These are phyloP conservation scores for Anthracocystis panici-leucophaei DNA, from an alignment of 1,284 basidiomycete genomes.

Conservation along the genomic window DNA sequence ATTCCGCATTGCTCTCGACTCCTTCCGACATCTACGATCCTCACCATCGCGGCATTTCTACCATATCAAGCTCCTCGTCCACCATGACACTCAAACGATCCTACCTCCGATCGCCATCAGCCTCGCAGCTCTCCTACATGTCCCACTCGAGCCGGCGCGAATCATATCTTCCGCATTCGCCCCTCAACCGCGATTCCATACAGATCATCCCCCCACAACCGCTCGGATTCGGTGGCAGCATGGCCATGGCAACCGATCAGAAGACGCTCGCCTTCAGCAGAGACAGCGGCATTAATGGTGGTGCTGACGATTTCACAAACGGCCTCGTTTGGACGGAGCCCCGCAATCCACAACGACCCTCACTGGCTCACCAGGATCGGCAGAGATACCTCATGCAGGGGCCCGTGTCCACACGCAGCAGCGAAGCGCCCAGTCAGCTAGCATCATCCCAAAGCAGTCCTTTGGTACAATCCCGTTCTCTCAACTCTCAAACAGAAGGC, in stretches of 20 bases:
- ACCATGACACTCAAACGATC: constrained; percentile 57
- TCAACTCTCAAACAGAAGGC: neutral
- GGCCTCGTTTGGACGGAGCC: constrained; percentile 50
- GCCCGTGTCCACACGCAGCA: constrained; percentile 28
- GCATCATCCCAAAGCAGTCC: constrained; percentile 24
- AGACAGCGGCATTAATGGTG: constrained; percentile 50
- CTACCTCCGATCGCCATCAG: constrained; percentile 45
- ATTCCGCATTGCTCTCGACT: constrained; percentile 28
- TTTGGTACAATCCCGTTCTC: neutral
- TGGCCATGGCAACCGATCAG: constrained; percentile 60
- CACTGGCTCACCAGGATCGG: constrained; percentile 24
- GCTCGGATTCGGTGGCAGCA: constrained; percentile 57
- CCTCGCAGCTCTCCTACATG: constrained; percentile 39
- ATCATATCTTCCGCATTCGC: constrained; percentile 61
- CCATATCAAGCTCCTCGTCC: constrained; percentile 46
- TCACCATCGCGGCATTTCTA: constrained; percentile 26
- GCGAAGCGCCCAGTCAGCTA: constrained; percentile 22
- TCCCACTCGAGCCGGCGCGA: constrained; percentile 36
- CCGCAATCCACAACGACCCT: constrained; percentile 10
- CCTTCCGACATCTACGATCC: constrained; percentile 45
- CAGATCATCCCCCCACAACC: constrained; percentile 63
- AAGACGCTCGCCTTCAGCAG: constrained; percentile 59
- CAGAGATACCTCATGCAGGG: constrained; percentile 34
- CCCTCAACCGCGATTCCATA: constrained; percentile 57
- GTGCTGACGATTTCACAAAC: constrained; percentile 45